Evolutionary conservation across 208 protist genomes (phyloP).

Genomic region (Crithidia fasciculata): DNA sequence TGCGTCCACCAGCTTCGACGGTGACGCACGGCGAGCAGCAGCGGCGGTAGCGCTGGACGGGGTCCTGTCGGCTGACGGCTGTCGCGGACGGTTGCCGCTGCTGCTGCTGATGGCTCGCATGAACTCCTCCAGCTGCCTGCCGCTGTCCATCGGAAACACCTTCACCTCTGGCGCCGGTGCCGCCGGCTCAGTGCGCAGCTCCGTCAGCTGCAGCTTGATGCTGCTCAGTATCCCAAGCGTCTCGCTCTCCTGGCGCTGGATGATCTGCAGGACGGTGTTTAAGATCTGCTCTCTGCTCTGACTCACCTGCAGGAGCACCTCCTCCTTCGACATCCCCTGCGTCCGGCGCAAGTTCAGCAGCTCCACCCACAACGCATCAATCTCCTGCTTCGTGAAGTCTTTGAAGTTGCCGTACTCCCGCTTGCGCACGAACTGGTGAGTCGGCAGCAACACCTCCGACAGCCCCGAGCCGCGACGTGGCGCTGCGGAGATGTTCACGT

Average conservation of each 20-base stretch:
- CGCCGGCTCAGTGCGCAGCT: slow-evolving; percentile 4
- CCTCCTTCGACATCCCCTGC: slow-evolving; percentile 53
- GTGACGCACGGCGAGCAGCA: not conserved
- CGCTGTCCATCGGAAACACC: slow-evolving; percentile 29
- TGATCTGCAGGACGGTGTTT: slow-evolving; percentile 24
- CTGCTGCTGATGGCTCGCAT: slow-evolving; percentile 26
- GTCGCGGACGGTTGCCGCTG: not conserved
- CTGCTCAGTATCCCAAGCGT: slow-evolving; percentile 27
- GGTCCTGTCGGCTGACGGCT: not conserved
- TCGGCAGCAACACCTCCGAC: slow-evolving; percentile 52
- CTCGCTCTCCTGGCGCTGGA: slow-evolving; percentile 45
- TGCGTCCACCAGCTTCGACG: not conserved
- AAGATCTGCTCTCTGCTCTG: slow-evolving; percentile 47
- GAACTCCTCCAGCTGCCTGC: slow-evolving; percentile 30
- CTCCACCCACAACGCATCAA: slow-evolving; percentile 74
- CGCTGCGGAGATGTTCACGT: not conserved
- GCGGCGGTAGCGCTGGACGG: not conserved
- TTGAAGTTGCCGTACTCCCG: slow-evolving; percentile 59
- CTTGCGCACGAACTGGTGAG: slow-evolving; percentile 58
- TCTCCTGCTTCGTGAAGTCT: slow-evolving; percentile 59
- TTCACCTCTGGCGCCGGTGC: slow-evolving; percentile 19
- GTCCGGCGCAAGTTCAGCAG: slow-evolving; percentile 52
- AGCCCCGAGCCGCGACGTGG: slow-evolving; percentile 13
- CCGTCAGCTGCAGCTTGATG: slow-evolving; percentile 35
- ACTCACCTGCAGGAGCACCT: slow-evolving; percentile 46